Evolutionary conservation across 768 basidiomycete genomes (phyloP), one percentile per base, ranked within the genome.

Genomic region (Pleurotus tuoliensis): DNA sequence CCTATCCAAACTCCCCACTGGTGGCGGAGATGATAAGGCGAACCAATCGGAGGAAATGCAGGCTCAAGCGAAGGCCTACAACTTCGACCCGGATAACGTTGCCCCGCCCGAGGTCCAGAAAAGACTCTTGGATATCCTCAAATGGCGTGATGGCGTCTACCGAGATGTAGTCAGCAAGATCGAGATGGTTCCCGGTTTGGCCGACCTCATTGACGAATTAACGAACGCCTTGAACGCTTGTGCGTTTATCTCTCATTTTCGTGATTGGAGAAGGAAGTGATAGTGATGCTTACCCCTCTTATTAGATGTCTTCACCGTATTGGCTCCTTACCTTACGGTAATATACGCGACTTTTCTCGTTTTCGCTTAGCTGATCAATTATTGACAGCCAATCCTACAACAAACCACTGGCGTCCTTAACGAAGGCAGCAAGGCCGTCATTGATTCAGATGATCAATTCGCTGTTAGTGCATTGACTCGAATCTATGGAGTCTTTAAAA

Each of bases 171-270:
- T 76, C 13, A 73, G 76, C 63, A 81, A 76, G 66, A 84, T 89
- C 38, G 82, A 85, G 61, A 81, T 82, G 74, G 77, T 89, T 20
- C 88, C 87, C 15, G 87, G 86, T 1, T 70, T 88, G 18, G 65
- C 67, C 27, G 68, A 76, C 16, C 68, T 88, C 39, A 67, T 88
- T 3, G 87, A 88, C 45, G 76, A 82, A 60, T 69, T 89, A 41
- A 78, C 82, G 8, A 82, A 87, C 61, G 78, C 83, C 4, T 66
- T 90, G 57, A 87, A 87, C 59, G 84, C 82, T 60, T 88, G 87
- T 83, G 58, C 56, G 82, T 66, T 34, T 30, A 30, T 34, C 3
- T 15, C 24, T 45, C 24, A 25, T 25, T 8, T 54, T 44, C 7
- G 13, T 44, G 43, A 3, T 34, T 34, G 7, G 9, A 30, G 8